Conservation (phyloP, 108 stramenopile species). For the Pseudonitzschia multistriata region DNA sequence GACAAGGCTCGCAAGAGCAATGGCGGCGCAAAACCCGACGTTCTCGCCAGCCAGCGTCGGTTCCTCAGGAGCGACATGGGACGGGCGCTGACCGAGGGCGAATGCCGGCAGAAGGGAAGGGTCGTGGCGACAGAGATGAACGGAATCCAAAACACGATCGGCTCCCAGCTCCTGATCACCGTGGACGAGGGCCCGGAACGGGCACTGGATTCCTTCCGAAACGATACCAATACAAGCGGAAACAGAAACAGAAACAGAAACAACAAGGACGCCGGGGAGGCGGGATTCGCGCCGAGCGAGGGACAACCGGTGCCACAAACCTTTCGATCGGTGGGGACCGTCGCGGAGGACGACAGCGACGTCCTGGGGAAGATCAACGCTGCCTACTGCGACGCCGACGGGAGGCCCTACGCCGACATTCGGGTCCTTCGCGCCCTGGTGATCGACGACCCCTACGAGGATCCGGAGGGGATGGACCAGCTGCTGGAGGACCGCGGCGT, state of each 20-base stretch:
- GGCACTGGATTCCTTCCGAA: conserved; percentile 60
- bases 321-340: conserved; percentile 82
- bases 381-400: conserved; percentile 87
- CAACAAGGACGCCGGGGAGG: conserved; percentile 30
- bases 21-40: background rate
- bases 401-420: conserved; percentile 94
- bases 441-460: conserved; percentile 93
- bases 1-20: conserved; percentile 2
- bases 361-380: conserved; percentile 82
- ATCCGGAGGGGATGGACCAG: conserved; percentile 65
- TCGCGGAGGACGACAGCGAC: conserved; percentile 89
- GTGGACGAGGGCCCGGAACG: conserved; percentile 58
- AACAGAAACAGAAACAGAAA: too few species aligned
- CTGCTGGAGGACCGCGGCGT: conserved; percentile 48
- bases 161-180: conserved; percentile 95
- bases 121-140: conserved; percentile 76
- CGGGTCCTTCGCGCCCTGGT: conserved; percentile 89
- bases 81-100: conserved; percentile 47
- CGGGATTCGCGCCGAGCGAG: too few species aligned
- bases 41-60: conserved; percentile 43
- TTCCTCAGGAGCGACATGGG: conserved; percentile 63
- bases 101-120: conserved; percentile 65
- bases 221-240: background rate
- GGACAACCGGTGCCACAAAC: conserved; percentile 30
- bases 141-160: conserved; percentile 67